Evolutionary conservation across 2,329 filamentous ascomycete genomes (phyloP).

Genomic region (Rhinocladiella mackenziei): DNA sequence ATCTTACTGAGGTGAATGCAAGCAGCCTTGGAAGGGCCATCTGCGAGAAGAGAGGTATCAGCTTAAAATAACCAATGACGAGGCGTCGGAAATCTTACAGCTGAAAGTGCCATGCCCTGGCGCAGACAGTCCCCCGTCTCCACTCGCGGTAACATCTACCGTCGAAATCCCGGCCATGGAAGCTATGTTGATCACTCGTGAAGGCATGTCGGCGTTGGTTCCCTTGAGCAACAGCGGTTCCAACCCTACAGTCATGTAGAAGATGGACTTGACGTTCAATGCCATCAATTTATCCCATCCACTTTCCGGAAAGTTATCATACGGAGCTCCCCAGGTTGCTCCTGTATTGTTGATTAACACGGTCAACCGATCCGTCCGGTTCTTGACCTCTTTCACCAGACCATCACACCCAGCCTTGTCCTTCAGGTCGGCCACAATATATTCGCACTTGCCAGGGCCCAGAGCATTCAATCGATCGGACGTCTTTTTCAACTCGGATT

Average conservation of each 20-base stretch:
- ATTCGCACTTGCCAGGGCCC: constrained; percentile 50
- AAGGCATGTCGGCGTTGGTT: constrained; percentile 41
- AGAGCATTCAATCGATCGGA: constrained; percentile 47
- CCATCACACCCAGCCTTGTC: constrained; percentile 49
- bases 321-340: constrained; percentile 54
- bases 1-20: constrained; percentile 52
- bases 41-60: constrained; percentile 21
- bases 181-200: constrained; percentile 52
- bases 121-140: constrained; percentile 50
- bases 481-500: constrained; percentile 47
- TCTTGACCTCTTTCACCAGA: constrained; percentile 47
- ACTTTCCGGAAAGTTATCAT: constrained; percentile 55
- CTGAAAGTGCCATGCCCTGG: constrained; percentile 51
- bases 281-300: constrained; percentile 57
- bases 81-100: constrained; percentile 31
- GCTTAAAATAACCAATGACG: background rate
- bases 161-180: constrained; percentile 46
- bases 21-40: constrained; percentile 52
- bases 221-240: constrained; percentile 48
- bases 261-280: constrained; percentile 53
- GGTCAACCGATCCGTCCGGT: constrained; percentile 42
- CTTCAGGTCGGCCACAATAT: constrained; percentile 51
- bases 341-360: constrained; percentile 50
- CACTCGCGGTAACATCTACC: constrained; percentile 44
- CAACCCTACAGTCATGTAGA: constrained; percentile 44